A percentile compares a stretch with the other conserved stretches of the same genome.
Conservation (phyloP, 176 grass and related monocot species). For the Aegilops longissima region DNA sequence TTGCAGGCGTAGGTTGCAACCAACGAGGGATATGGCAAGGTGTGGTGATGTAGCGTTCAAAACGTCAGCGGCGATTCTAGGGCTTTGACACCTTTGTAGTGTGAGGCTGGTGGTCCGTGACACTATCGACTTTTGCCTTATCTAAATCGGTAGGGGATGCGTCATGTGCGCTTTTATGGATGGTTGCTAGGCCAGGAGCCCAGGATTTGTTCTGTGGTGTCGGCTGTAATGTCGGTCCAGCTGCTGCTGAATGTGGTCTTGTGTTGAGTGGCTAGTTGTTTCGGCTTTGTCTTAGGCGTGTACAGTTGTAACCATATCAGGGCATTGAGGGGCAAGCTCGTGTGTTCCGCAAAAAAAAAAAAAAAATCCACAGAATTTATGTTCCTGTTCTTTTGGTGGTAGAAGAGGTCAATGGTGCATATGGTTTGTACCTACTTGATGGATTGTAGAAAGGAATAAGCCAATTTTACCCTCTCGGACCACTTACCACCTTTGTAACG, state of each 20-base stretch:
- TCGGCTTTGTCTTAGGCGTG: not conserved
- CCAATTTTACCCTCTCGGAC: not conserved
- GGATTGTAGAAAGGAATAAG: not conserved
- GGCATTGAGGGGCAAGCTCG: not conserved
- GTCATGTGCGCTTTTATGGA: not conserved
- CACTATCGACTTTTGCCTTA: not conserved
- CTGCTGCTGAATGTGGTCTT: not conserved
- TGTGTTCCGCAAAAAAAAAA: not conserved
- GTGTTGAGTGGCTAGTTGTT: not conserved
- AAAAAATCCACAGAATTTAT: not conserved
- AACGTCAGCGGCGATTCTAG: not conserved
- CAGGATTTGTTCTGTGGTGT: not conserved
- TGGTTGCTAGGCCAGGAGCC: not conserved
- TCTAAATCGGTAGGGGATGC: not conserved
- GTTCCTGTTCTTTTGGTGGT: not conserved
- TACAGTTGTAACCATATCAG: not conserved
- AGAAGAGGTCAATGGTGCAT: not conserved
- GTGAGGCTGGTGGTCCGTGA: not conserved
- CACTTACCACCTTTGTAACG: not conserved
- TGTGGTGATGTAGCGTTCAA: not conserved
- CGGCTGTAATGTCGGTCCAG: not conserved
- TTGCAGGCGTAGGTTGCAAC: not conserved
- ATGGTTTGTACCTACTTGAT: not conserved
- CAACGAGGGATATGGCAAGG: not conserved
- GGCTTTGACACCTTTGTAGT: not conserved